phyloP scores from a whole-genome alignment of 164 flowering plant species.

The Aristolochia californica region DNA sequence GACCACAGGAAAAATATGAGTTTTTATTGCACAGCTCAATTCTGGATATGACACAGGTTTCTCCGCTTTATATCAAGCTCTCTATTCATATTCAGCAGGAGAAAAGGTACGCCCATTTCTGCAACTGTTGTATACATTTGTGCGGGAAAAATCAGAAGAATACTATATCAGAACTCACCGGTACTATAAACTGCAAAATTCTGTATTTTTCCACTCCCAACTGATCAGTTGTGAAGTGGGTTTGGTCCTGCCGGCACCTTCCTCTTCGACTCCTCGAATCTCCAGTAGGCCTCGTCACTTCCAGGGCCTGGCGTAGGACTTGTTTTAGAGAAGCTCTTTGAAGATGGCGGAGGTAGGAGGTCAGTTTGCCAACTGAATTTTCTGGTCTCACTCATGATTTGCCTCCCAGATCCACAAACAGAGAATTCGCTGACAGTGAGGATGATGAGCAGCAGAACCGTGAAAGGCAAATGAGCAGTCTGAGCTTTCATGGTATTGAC shows the following conservation, averaged over 20 bases:
- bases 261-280: conserved; percentile 17
- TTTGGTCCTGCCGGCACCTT: conserved; percentile 25
- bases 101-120: background rate
- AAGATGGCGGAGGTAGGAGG: background rate
- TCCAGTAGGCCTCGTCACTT: background rate
- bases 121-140: background rate
- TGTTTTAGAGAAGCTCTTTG: conserved; percentile 5
- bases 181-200: conserved; percentile 7
- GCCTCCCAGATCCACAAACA: conserved; percentile 8
- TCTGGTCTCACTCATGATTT: background rate
- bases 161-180: background rate
- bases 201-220: background rate
- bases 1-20: too few relatives aligned
- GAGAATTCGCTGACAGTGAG: conserved; percentile 12
- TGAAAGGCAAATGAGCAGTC: conserved; percentile 3
- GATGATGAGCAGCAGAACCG: conserved; percentile 15
- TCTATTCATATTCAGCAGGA: background rate
- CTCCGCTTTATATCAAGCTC: background rate
- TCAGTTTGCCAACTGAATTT: conserved; percentile 4
- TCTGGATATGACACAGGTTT: background rate
- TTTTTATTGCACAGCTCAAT: background rate
- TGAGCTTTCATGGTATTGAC: conserved; percentile 15
- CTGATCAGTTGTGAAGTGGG: conserved; percentile 36
- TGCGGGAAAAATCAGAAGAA: background rate
- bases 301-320: conserved; percentile 7